Evolutionary conservation across 352 stramenopile genomes (phyloP), one percentile per base, ranked within the genome.

Genomic region (Phytopythium helicoides): DNA sequence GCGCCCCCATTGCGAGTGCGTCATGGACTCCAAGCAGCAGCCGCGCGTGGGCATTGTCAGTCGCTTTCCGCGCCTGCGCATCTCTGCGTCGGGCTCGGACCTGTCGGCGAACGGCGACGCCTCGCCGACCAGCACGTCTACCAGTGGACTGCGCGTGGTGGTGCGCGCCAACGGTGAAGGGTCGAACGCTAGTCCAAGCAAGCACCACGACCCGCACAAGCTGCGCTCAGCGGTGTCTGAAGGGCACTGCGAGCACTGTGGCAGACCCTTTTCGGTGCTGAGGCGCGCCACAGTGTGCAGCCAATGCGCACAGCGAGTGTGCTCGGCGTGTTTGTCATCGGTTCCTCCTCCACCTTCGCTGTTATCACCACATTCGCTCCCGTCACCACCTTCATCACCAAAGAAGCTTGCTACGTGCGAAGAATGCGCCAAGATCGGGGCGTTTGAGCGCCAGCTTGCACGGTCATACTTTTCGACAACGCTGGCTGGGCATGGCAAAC

Each of bases 401-500:
- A 56, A 33, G 54, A 42, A 51, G 11, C 28, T 6, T 11, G 31
- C 15, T 9, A 45, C 45, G n/a, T 69, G 61, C 22, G 31, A 47
- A 3, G n/a, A 62, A 8, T 69, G 61, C 44, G 39, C 16, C 28
- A 66, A 62, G 46, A 52, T 57, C 6, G 40, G 34, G 1, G 47
- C 22, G 14, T 63, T 60, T 36, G 57, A 69, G 28, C 18, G 25
- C 3, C 57, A 62, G 22, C 52, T 69, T 0, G 21, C 57, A 15
- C 58, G 55, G 26, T 40, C 52, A 9, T 69, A 56, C 39, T 69
- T 69, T 38, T 58, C 48, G 12, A 55, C 60, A 1, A 28, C 31
- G 2, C 44, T 41, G 10, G n/a, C 37, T 11, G 22, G 31, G 8
- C 47, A 40, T 18, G 61, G 57, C 6, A 69, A 62, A 44, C 47